Percentiles rank a stretch among this genome's conserved stretches.
Evolutionary conservation across 2,329 filamentous ascomycete species (phyloP).

Genomic region (Epichloe coenophiala): DNA sequence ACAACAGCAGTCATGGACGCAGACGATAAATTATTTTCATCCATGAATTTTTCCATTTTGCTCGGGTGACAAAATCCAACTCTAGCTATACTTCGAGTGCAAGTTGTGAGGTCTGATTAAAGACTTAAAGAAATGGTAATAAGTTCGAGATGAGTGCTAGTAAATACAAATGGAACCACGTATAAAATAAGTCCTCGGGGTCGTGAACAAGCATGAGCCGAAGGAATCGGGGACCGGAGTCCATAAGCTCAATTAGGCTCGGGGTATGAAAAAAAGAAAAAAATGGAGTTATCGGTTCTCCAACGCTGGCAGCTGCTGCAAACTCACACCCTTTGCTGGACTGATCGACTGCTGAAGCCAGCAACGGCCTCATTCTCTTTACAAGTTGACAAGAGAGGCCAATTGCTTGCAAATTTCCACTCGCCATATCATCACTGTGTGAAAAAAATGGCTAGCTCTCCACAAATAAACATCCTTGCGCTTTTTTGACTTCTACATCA

Average conservation of each 20-base stretch:
- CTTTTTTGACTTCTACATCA: conserved; percentile 14
- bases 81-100: conserved; percentile 16
- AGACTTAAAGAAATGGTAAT: conserved; percentile 23
- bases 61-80: conserved; percentile 15
- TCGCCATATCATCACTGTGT: conserved; percentile 8
- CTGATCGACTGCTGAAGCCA: neutral
- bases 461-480: conserved; percentile 12
- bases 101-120: conserved; percentile 25
- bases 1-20: neutral
- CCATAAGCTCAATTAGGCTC: neutral
- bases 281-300: neutral
- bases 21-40: neutral
- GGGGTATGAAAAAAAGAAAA: neutral
- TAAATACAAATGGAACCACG: conserved; percentile 22
- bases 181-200: conserved; percentile 11
- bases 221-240: neutral
- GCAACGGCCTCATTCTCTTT: conserved; percentile 8
- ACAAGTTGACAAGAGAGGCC: conserved; percentile 9
- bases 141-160: conserved; percentile 23
- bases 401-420: conserved; percentile 5
- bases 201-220: neutral
- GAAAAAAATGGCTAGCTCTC: conserved; percentile 8
- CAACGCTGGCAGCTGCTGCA: neutral
- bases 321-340: neutral
- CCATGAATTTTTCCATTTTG: conserved; percentile 5